Evolutionary conservation across 164 flowering plant species (phyloP).

Genomic region (Nymphaea thermarum): DNA sequence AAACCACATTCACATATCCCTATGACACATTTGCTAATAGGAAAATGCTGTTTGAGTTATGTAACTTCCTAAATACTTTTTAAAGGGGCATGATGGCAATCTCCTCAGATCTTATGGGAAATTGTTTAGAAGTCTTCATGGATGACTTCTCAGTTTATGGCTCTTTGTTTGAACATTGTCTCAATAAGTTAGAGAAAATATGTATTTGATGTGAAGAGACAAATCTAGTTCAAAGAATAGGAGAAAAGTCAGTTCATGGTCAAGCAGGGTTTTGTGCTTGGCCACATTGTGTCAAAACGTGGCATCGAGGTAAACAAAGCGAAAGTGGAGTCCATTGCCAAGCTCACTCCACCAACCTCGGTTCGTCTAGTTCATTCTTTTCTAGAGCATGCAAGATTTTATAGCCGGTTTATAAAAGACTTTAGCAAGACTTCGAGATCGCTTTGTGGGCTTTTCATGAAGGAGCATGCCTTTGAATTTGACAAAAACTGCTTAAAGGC

Average conservation of each 20-base stretch:
- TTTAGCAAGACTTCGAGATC: background rate
- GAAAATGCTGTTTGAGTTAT: background rate
- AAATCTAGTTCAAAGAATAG: background rate
- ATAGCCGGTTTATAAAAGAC: background rate
- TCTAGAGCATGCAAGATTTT: background rate
- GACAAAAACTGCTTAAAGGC: background rate
- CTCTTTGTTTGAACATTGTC: background rate
- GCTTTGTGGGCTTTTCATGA: background rate
- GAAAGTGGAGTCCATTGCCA: background rate
- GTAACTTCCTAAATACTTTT: background rate
- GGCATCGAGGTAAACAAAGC: background rate
- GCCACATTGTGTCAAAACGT: background rate
- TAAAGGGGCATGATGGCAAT: slow-evolving; percentile 1
- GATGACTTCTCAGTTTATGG: slow-evolving; percentile 5
- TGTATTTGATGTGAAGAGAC: background rate
- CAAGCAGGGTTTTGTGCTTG: slow-evolving; percentile 1
- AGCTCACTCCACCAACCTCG: background rate
- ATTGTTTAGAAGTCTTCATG: background rate
- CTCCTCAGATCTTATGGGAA: background rate
- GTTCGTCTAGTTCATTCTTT: background rate
- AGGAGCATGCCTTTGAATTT: slow-evolving; percentile 1
- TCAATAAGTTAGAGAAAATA: background rate
- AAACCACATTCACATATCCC: background rate
- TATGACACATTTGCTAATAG: background rate
- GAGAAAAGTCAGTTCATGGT: background rate